Evolutionary conservation across 2,329 filamentous ascomycete genomes (phyloP), one percentile per base, ranked within the genome.

Genomic region (Xylariaceae sp.): DNA sequence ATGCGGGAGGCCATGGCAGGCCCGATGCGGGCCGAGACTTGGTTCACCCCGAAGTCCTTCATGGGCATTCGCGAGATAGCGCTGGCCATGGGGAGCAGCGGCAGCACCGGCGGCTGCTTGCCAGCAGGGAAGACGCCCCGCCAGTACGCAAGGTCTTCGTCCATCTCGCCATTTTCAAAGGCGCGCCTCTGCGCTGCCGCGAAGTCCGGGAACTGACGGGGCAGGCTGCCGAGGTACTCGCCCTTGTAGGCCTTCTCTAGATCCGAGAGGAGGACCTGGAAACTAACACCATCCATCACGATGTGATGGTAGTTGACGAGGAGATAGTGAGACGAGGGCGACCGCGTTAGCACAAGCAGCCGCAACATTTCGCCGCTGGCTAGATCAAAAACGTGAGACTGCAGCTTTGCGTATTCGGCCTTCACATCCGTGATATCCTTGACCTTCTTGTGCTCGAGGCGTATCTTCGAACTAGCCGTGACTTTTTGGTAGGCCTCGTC

Each of bases 191-290:
- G 60, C 1, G 45, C 39, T 4, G 33, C 21, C 0, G 62, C 46
- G 26, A 58, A 65, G 9, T 59, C 57, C 0, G 55, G 36, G 36
- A 55, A 66, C 38, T 65, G 61, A 3, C 39, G 31, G 2, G 47
- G 45, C 15, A 36, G 27, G 1, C 19, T 39, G 13, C 28, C 46
- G 6, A 57, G 47, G 3, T 19, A 29, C 12, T 39, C 29, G 12
- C 21, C 21, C 12, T 7, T 8, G 21, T 23, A 23, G 21, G 21
- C 21, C 8, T 8, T 12, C 8, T 23, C 21, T 7, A 7, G 21
- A 23, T 23, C 21, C 7, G 12, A 7, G 21, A 23, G 12, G 7
- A 23, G 21, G 21, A 23, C 21, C 8, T 7, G 7, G 12, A 23
- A 23, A 12, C 21, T 23, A 23, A 8, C 7, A 23, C 21, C 21